These are phyloP conservation scores for Thamnidium elegans DNA, from an alignment of 192 early-diverging fungal species.

Conservation along the genomic window DNA sequence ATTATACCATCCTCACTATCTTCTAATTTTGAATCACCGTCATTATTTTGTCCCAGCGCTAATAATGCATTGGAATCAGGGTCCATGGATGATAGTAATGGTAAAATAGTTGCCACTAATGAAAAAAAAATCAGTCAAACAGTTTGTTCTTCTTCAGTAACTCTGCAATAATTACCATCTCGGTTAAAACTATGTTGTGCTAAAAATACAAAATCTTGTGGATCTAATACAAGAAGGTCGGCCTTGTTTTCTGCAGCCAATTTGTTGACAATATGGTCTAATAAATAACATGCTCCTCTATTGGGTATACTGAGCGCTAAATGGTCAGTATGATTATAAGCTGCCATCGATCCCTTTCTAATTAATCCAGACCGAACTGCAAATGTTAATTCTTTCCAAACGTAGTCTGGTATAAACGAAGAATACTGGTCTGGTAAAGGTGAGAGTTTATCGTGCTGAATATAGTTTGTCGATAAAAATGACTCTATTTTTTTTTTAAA, in stretches of 20 bases:
- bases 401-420: conserved; percentile 11
- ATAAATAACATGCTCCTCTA: conserved; percentile 41
- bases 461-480: conserved; percentile 15
- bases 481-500: conserved; percentile 13
- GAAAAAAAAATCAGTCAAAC: conserved; percentile 5
- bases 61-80: conserved; percentile 26
- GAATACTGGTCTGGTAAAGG: not conserved
- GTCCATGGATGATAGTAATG: conserved; percentile 7
- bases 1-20: not conserved
- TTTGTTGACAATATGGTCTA: conserved; percentile 40
- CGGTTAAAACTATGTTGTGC: conserved; percentile 41
- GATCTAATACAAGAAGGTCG: conserved; percentile 60
- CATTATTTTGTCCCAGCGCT: conserved; percentile 5
- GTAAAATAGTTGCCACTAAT: conserved; percentile 15
- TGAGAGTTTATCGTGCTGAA: not conserved
- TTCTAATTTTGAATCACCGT: conserved; percentile 1
- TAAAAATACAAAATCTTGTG: conserved; percentile 54
- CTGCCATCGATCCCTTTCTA: conserved; percentile 8
- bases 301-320: conserved; percentile 38
- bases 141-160: conserved; percentile 3
- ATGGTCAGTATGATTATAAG: conserved; percentile 34
- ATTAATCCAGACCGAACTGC: conserved; percentile 20
- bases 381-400: conserved; percentile 22
- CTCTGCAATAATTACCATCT: conserved; percentile 4
- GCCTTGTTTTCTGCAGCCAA: conserved; percentile 50